These are phyloP conservation scores for Eragrostis nindensis DNA, from an alignment of 176 grass and related monocot species.

Conservation along the genomic window DNA sequence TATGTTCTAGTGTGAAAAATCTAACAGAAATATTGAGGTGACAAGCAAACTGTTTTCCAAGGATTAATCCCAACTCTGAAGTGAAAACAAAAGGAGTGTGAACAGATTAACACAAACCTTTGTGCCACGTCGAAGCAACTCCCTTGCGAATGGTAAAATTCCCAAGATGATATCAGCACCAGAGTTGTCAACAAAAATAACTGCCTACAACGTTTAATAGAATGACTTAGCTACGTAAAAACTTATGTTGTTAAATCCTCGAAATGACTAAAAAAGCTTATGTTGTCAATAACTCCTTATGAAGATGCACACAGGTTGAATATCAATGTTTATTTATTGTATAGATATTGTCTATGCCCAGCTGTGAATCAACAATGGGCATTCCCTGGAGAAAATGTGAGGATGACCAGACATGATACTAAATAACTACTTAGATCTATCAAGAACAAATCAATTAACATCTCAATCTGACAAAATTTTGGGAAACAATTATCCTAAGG, in stretches of 20 bases:
- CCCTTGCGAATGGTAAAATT: constrained; percentile 92
- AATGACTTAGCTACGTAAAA: constrained; percentile 33
- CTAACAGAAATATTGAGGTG: neutral
- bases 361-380: neutral
- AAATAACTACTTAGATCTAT: constrained; percentile 5
- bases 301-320: constrained; percentile 8
- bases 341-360: constrained; percentile 1
- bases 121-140: constrained; percentile 84
- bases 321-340: neutral
- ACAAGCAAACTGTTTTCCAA: neutral
- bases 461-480: neutral
- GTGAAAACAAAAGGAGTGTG: neutral
- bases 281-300: neutral
- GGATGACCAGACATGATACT: constrained; percentile 1
- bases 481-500: too few relatives aligned
- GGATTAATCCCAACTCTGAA: neutral
- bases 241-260: constrained; percentile 7
- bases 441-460: neutral
- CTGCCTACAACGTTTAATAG: constrained; percentile 52
- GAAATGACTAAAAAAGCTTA: neutral
- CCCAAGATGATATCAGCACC: constrained; percentile 97
- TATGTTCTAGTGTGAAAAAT: neutral
- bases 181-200: constrained; percentile 99
- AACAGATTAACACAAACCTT: constrained; percentile 63
- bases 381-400: constrained; percentile 11